Conservation (phyloP, 163 green algal species). For the Scenedesmus sp. region DNA sequence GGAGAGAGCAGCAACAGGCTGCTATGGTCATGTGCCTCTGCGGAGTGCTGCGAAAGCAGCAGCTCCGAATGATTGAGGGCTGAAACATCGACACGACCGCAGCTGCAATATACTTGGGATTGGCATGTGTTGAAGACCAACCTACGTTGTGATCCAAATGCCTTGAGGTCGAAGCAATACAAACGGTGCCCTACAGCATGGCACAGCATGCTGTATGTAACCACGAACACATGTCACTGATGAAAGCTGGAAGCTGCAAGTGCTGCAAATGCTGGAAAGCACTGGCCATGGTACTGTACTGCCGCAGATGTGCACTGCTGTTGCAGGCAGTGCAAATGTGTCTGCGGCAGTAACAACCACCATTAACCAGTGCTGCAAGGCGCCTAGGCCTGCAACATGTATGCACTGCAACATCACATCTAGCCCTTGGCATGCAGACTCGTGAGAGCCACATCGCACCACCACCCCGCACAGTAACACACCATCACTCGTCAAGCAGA, state of each 20-base stretch:
- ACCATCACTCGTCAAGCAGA: neutral
- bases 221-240: neutral
- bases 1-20: neutral
- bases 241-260: neutral
- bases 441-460: neutral
- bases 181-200: no score
- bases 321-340: neutral
- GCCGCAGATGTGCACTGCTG: neutral
- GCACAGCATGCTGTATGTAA: neutral
- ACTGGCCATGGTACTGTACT: neutral
- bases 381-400: neutral
- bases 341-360: neutral
- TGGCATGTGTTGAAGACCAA: neutral
- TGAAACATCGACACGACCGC: neutral
- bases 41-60: neutral
- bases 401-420: neutral
- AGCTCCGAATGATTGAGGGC: neutral
- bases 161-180: neutral
- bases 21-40: neutral
- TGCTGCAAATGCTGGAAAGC: neutral
- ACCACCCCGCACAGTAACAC: neutral
- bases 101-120: neutral
- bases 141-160: neutral
- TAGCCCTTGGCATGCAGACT: neutral
- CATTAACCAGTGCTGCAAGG: neutral